phyloP scores from a whole-genome alignment of 371 early-diverging fungal genomes.

The Lichtheimia ramosa region DNA sequence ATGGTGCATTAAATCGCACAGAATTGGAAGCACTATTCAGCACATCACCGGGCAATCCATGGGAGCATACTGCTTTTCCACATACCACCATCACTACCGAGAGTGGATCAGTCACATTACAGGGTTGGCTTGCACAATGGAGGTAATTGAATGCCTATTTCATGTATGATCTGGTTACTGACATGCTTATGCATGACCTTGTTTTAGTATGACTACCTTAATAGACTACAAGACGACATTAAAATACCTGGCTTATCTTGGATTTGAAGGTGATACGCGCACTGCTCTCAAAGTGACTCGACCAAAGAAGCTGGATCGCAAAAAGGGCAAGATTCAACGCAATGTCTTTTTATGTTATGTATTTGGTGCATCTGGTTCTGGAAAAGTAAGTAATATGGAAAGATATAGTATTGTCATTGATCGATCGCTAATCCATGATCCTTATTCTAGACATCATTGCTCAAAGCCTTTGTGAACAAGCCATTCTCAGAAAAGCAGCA shows the following conservation, averaged over 20 bases:
- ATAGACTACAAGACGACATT: conserved; percentile 86
- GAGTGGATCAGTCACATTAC: conserved; percentile 87
- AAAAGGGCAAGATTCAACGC: conserved; percentile 82
- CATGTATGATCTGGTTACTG: neutral
- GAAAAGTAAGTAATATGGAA: conserved; percentile 66
- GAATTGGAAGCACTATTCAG: conserved; percentile 89
- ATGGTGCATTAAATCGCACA: conserved; percentile 84
- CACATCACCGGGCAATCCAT: conserved; percentile 89
- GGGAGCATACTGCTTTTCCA: conserved; percentile 86
- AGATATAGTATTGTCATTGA: no score
- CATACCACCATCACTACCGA: conserved; percentile 89
- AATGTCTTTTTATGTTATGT: conserved; percentile 92
- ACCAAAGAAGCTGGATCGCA: conserved; percentile 68
- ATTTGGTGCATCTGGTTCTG: conserved; percentile 90
- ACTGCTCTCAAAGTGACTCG: conserved; percentile 70
- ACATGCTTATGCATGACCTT: neutral
- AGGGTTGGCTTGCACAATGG: conserved; percentile 97
- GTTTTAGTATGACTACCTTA: conserved; percentile 87
- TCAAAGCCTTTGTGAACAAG: conserved; percentile 83
- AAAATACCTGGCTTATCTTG: conserved; percentile 93
- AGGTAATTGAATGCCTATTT: conserved; percentile 48
- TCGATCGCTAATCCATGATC: no score
- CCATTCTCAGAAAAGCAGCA: conserved; percentile 73
- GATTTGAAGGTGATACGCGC: conserved; percentile 82
- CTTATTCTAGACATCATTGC: conserved; percentile 66